A percentile compares a stretch with the other conserved stretches of the same genome.
These are phyloP conservation scores for Ephemerocybe angulata DNA, from an alignment of 768 basidiomycete species.

Conservation along the genomic window DNA sequence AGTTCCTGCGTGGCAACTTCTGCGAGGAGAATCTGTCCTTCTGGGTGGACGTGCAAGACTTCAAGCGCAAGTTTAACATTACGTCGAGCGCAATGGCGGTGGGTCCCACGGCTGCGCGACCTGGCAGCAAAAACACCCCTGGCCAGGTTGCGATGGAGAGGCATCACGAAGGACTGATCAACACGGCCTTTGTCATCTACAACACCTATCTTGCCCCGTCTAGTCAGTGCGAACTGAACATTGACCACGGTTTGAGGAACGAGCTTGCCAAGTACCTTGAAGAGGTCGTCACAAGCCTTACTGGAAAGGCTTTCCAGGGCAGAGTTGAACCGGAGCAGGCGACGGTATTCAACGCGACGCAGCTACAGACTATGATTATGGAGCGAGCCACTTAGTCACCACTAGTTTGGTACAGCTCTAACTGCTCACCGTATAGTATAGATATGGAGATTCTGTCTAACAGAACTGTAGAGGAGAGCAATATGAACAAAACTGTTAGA, in stretches of 20 bases:
- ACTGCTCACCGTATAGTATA: too few relatives aligned
- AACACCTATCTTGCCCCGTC: constrained; percentile 94
- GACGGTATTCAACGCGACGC: constrained; percentile 86
- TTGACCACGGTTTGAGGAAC: constrained; percentile 93
- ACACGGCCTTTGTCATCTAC: constrained; percentile 91
- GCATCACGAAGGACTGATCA: constrained; percentile 93
- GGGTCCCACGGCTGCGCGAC: constrained; percentile 30
- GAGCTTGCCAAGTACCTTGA: constrained; percentile 92
- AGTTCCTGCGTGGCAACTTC: constrained; percentile 90
- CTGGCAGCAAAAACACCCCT: constrained; percentile 48
- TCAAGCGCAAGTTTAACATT: constrained; percentile 93
- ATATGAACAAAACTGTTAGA: too few relatives aligned
- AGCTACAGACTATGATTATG: constrained; percentile 92
- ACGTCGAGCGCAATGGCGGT: constrained; percentile 86
- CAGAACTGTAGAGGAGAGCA: too few relatives aligned
- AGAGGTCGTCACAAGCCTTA: constrained; percentile 76
- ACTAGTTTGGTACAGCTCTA: too few relatives aligned
- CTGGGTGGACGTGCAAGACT: constrained; percentile 96
- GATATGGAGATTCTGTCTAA: too few relatives aligned
- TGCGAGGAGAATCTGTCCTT: constrained; percentile 98
- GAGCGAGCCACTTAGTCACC: too few relatives aligned
- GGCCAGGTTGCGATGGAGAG: constrained; percentile 92
- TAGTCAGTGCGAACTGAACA: constrained; percentile 94
- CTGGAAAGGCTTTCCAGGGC: constrained; percentile 75
- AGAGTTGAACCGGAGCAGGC: constrained; percentile 81